Base-by-base conservation (phyloP, 2,329 filamentous ascomycete genomes). In the Lachnum nothofagi region DNA sequence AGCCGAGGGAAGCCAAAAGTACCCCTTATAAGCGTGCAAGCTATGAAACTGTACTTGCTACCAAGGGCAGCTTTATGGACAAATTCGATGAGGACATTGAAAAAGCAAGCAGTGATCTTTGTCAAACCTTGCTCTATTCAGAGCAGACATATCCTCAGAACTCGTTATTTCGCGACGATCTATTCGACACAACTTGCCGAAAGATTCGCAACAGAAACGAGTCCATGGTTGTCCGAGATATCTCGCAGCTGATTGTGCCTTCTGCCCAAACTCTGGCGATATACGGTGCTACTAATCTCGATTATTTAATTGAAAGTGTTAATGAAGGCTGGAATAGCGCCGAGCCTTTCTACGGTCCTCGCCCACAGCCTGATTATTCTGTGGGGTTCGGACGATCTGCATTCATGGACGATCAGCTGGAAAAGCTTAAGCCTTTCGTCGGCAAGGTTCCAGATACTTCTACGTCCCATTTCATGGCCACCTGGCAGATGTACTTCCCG, bases 401-500 rank as follows among this genome's bases (percentile, higher is more conserved):
- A 44, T 77, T 77, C 50, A 73, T 66, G 1, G 44, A 67, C 0
- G 62, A 68, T 7, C 70, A 75, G 56, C 65, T 72, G 4, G 34
- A 58, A 12, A 75, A 69, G 60, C 56, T 77, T 6, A 49, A 58
- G 5, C 67, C 67, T 5, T 69, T 69, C 39, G 55, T 72, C n/a
- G 27, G 43, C 3, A 42, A 44, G 12, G 0, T 49, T 12, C 14
- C 38, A 14, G 54, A 64, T 4, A 72, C 65, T 17, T 54, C 46
- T 4, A 72, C 65, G 16, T 54, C 46, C 19, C 17, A 23, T 1
- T 73, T 76, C 45, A 70, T 72, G 64, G 68, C 57, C 7, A 77
- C 70, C 9, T 70, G 66, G 45, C 61, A 68, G 4, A 74, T 76
- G 64, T 72, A 70, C 62, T 75, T 78, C 53, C 72, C 72, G 2